Evolutionary conservation across 2,329 filamentous ascomycete species (phyloP).

Genomic region (Purpureocillium lavendulum): DNA sequence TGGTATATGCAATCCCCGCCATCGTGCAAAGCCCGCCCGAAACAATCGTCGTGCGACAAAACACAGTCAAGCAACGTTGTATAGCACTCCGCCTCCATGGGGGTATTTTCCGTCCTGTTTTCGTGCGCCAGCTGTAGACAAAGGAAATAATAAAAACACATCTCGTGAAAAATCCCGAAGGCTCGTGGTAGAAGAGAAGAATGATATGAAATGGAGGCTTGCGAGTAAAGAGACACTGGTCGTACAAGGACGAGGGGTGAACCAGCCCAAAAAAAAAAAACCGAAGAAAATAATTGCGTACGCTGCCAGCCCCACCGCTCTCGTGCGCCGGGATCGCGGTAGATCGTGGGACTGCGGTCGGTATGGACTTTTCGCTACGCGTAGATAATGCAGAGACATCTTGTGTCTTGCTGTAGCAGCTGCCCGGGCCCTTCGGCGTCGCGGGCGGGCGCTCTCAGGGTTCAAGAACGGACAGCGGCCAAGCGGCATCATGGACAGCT

Average conservation of each 20-base stretch:
- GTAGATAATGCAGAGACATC: too few relatives aligned
- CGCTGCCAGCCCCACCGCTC: not conserved
- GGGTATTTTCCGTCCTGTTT: slow-evolving; percentile 6
- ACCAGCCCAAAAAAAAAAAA: not conserved
- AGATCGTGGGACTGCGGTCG: slow-evolving; percentile 1
- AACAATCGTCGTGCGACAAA: too few relatives aligned
- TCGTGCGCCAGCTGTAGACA: slow-evolving; percentile 4
- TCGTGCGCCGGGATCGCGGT: not conserved
- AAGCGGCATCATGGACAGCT: slow-evolving; percentile 21
- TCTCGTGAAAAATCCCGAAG: not conserved
- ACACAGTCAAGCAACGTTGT: not conserved
- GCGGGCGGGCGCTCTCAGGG: too few relatives aligned
- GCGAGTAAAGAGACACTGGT: not conserved
- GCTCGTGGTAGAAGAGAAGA: slow-evolving; percentile 3
- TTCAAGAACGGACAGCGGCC: too few relatives aligned
- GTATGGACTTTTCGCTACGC: too few relatives aligned
- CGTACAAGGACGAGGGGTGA: not conserved
- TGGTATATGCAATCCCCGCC: slow-evolving; percentile 1
- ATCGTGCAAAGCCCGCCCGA: too few relatives aligned
- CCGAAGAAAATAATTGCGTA: too few relatives aligned
- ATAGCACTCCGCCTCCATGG: not conserved
- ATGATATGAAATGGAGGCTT: slow-evolving; percentile 4
- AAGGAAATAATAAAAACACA: not conserved
- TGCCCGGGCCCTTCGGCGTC: too few relatives aligned
- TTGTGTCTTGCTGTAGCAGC: too few relatives aligned